Percentiles rank a stretch among this genome's conserved stretches.
phyloP scores from a whole-genome alignment of 495 filamentous ascomycete genomes.

The Baudoinia panamericana region DNA sequence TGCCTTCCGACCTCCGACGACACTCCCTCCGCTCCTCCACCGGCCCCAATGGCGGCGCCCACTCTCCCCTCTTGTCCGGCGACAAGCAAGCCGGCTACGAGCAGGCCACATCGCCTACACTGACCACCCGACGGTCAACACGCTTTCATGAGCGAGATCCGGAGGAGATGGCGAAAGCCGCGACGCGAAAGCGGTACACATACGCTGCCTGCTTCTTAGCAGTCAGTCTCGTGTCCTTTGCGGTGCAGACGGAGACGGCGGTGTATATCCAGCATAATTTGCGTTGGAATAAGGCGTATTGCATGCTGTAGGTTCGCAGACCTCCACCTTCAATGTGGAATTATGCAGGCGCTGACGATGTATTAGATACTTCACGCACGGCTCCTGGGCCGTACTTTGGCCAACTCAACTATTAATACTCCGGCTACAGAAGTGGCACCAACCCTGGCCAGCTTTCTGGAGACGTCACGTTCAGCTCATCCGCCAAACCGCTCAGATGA shows the following conservation, averaged over 20 bases:
- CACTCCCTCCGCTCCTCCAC: slow-evolving; percentile 9
- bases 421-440: slow-evolving; percentile 52
- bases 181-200: slow-evolving; percentile 67
- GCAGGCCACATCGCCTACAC: slow-evolving; percentile 20
- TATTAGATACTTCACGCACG: slow-evolving; percentile 76
- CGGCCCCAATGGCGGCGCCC: slow-evolving; percentile 9
- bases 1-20: slow-evolving; percentile 26
- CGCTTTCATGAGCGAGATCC: slow-evolving; percentile 52
- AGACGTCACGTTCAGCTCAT: slow-evolving; percentile 60
- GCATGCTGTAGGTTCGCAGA: slow-evolving; percentile 66
- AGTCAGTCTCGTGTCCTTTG: slow-evolving; percentile 68
- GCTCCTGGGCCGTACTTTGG: slow-evolving; percentile 84
- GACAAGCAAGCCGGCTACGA: slow-evolving; percentile 9
- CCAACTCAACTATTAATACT: slow-evolving; percentile 70
- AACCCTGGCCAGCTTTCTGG: slow-evolving; percentile 83
- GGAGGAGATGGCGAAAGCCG: slow-evolving; percentile 40
- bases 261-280: slow-evolving; percentile 82
- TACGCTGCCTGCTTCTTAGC: slow-evolving; percentile 72
- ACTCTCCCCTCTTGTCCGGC: slow-evolving; percentile 15
- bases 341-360: slow-evolving; percentile 1
- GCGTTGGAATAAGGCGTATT: slow-evolving; percentile 90
- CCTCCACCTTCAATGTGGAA: background rate
- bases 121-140: slow-evolving; percentile 34
- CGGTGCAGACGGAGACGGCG: slow-evolving; percentile 85
- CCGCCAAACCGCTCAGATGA: slow-evolving; percentile 74